These are phyloP conservation scores for Cenchrus americanus DNA, from an alignment of 176 grass and related monocot species.

Conservation along the genomic window DNA sequence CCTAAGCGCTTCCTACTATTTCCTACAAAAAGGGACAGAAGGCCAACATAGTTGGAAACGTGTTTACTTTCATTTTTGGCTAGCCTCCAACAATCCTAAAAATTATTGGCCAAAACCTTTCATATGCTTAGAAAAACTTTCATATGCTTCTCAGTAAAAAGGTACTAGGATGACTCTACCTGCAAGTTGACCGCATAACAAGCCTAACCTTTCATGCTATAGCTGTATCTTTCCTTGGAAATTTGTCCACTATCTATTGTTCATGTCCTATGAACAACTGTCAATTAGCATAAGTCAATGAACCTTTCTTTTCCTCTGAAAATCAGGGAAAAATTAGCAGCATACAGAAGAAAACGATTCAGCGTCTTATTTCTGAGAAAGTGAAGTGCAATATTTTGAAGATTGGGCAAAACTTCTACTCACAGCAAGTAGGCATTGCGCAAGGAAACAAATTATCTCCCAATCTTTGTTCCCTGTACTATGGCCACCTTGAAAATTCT, in stretches of 20 bases:
- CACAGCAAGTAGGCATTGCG: conserved; percentile 80
- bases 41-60: background rate
- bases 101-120: background rate
- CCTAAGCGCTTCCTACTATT: no score
- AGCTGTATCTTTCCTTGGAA: conserved; percentile 6
- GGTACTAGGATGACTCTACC: background rate
- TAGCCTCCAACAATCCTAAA: conserved; percentile 5
- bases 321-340: conserved; percentile 56
- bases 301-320: background rate
- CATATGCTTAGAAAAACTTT: background rate
- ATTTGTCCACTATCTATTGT: conserved; percentile 6
- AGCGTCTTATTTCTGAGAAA: conserved; percentile 54
- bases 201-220: conserved; percentile 1
- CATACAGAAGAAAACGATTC: conserved; percentile 58
- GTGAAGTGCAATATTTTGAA: conserved; percentile 71
- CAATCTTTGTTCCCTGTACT: conserved; percentile 88
- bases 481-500: conserved; percentile 79
- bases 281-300: conserved; percentile 1
- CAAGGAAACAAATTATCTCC: conserved; percentile 81
- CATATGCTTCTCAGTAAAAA: background rate
- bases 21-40: no score
- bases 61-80: conserved; percentile 8
- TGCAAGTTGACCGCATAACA: background rate
- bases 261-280: background rate
- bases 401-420: conserved; percentile 70